Evolutionary conservation across 371 early-diverging fungal genomes (phyloP), one percentile per base, ranked within the genome.

Genomic region (Saksenaea vasiformis): DNA sequence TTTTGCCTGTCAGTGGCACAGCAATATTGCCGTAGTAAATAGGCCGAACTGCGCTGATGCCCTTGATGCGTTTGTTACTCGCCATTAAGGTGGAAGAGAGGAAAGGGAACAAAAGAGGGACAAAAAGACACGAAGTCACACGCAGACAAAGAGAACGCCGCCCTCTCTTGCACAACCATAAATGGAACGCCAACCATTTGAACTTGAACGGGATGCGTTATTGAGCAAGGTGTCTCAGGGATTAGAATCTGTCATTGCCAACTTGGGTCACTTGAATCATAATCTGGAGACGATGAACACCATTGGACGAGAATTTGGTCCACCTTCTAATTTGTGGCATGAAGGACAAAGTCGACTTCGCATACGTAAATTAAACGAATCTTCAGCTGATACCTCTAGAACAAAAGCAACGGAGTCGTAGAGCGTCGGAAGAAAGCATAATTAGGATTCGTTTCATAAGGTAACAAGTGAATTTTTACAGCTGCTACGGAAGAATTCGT

Each of bases 1-100:
- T 86, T 61, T 88, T 87, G 10, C 85, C 87, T 17, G 83, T 79
- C 35, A 93, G 62, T 34, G 88, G 88, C 0, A 80, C 78, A 1
- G 93, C 91, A 10, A 85, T 76, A 60, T 91, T 93, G 43, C 90
- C 93, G 61, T 90, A 92, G 60, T 92, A 84, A 47, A 93, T 83
- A 9, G 93, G 91, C 54, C 87, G 84, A 43, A 87, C 75, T 5
- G 91, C 77, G 28, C 88, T 83, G 27, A 91, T 72, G 41, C 92
- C 93, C 79, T 92, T 79, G 43, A 79, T 66, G 19, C 83, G 74
- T 56, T 82, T 82, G 55, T 72, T 79, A 62, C 65, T 74, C 4
- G 79, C 72, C 79, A 79, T 79, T 28, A 60, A 54, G 14, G 26
- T 8, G 35, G 28, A 24, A 63, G 26, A 56, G 17, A 65, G 17